These are phyloP conservation scores for Umbelopsis isabellina DNA, from an alignment of 192 early-diverging fungal genomes.

Conservation along the genomic window DNA sequence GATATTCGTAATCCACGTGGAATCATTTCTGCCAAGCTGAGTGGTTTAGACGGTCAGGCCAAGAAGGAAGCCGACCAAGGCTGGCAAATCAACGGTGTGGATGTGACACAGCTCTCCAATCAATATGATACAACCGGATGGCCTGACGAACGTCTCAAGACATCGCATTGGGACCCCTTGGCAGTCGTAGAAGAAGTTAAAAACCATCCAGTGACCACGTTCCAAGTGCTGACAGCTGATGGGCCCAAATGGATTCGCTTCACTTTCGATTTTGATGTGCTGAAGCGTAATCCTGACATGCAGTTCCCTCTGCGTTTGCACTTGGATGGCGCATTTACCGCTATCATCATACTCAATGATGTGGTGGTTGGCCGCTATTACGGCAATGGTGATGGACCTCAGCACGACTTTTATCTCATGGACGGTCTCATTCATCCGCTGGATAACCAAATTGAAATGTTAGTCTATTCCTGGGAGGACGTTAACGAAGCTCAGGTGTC, in stretches of 20 bases:
- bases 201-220: neutral
- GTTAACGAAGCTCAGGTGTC: constrained; percentile 19
- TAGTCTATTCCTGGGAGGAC: constrained; percentile 51
- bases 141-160: constrained; percentile 62
- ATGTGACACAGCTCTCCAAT: constrained; percentile 61
- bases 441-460: constrained; percentile 46
- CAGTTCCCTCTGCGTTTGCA: constrained; percentile 66
- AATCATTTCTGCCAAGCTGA: constrained; percentile 63
- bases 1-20: constrained; percentile 79
- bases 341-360: constrained; percentile 70
- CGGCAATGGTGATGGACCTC: constrained; percentile 67
- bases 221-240: constrained; percentile 32
- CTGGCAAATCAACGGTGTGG: constrained; percentile 78
- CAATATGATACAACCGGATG: constrained; percentile 72
- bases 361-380: constrained; percentile 71
- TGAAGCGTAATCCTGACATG: constrained; percentile 1
- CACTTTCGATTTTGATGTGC: constrained; percentile 29
- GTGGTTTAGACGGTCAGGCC: constrained; percentile 52
- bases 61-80: constrained; percentile 45
- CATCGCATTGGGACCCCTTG: constrained; percentile 24
- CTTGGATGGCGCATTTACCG: constrained; percentile 68
- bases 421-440: constrained; percentile 50
- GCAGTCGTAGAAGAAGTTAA: neutral
- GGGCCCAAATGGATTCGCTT: constrained; percentile 39
- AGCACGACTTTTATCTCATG: constrained; percentile 71